A percentile compares a stretch with the other conserved stretches of the same genome.
phyloP scores from a whole-genome alignment of 345 rosid species.

The Salix exigua region DNA sequence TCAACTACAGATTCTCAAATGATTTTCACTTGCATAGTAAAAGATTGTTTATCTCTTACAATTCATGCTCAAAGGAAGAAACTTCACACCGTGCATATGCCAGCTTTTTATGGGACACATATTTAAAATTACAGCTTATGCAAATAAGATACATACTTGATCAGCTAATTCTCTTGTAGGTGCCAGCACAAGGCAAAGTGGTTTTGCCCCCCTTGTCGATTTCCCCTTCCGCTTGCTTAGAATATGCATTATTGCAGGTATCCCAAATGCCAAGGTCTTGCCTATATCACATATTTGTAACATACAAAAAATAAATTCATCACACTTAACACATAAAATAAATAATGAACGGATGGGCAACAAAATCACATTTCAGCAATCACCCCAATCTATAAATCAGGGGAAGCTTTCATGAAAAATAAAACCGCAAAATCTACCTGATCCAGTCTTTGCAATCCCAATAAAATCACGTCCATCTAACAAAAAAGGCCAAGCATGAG shows the following conservation, averaged over 20 bases:
- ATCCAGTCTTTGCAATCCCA: constrained; percentile 96
- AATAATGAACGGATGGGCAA: background rate
- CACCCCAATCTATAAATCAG: background rate
- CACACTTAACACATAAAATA: background rate
- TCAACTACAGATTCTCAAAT: too few species aligned
- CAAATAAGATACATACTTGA: constrained; percentile 43
- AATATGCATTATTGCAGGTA: constrained; percentile 85
- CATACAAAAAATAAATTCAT: background rate
- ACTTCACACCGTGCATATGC: too few species aligned
- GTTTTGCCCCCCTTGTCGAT: constrained; percentile 45
- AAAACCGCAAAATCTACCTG: constrained; percentile 46
- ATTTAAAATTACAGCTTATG: too few species aligned
- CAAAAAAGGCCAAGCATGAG: constrained; percentile 91
- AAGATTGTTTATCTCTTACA: too few species aligned
- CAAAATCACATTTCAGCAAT: background rate
- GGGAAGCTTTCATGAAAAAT: background rate
- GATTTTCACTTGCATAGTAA: too few species aligned
- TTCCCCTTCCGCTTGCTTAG: constrained; percentile 62
- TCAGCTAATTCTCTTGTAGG: constrained; percentile 96
- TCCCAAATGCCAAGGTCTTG: constrained; percentile 86
- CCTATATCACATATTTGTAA: constrained; percentile 32
- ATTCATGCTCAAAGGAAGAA: too few species aligned
- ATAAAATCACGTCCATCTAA: constrained; percentile 87
- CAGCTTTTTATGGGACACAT: too few species aligned
- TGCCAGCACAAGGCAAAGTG: constrained; percentile 87